Conservation (phyloP, 306 rosid species). For the Dryas alaskensis region DNA sequence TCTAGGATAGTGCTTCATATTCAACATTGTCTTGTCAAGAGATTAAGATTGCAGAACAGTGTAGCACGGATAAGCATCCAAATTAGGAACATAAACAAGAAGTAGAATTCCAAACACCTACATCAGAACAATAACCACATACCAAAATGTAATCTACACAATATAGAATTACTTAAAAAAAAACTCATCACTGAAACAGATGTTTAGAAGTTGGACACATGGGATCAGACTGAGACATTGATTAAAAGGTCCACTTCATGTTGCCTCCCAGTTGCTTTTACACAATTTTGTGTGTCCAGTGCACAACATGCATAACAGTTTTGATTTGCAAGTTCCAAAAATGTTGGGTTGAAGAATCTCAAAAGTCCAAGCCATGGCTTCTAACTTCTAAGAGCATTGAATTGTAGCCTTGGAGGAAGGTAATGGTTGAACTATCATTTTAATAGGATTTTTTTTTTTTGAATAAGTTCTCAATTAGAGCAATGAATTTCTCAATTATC, state of each 20-base stretch:
- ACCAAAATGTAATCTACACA: constrained; percentile 9
- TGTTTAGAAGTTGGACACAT: constrained; percentile 85
- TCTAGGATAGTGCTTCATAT: too few species aligned
- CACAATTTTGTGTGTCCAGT: constrained; percentile 17
- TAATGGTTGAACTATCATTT: constrained; percentile 11
- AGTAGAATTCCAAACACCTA: constrained; percentile 70
- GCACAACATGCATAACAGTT: constrained; percentile 13
- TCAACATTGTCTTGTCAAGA: constrained; percentile 52
- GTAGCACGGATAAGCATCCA: constrained; percentile 67
- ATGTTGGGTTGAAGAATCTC: constrained; percentile 67
- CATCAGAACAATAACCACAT: constrained; percentile 27
- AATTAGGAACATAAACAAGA: constrained; percentile 58
- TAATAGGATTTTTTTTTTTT: neutral
- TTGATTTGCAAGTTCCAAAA: constrained; percentile 53
- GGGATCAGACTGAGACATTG: constrained; percentile 73
- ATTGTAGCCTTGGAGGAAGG: constrained; percentile 83
- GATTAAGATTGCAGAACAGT: constrained; percentile 35
- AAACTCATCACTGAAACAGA: constrained; percentile 62
- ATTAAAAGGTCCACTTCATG: constrained; percentile 43
- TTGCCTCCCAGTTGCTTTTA: constrained; percentile 19
- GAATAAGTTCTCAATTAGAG: neutral
- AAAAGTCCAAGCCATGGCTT: constrained; percentile 59
- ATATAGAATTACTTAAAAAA: neutral
- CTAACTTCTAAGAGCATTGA: constrained; percentile 65
- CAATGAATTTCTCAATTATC: neutral